A percentile compares a stretch with the other conserved stretches of the same genome.
Evolutionary conservation across 768 basidiomycete species (phyloP).

Genomic region (Lactifluus rugatus): DNA sequence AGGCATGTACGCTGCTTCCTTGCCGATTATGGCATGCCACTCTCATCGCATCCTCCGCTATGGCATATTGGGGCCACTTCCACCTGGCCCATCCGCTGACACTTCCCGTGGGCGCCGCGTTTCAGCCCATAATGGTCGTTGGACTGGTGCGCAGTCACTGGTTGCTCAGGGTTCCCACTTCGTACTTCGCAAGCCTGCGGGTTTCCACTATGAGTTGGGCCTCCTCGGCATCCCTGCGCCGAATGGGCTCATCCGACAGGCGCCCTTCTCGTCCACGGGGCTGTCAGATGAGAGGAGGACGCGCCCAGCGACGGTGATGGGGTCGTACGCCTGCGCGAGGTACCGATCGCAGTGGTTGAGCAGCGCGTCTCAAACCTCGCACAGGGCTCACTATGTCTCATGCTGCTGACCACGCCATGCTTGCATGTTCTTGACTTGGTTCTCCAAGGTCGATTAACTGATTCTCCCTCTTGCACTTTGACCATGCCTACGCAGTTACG

Average conservation of each 20-base stretch:
- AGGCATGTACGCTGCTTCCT: constrained; percentile 65
- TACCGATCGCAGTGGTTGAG: constrained; percentile 73
- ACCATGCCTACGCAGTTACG: neutral
- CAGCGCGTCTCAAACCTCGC: constrained; percentile 89
- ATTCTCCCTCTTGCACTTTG: constrained; percentile 26
- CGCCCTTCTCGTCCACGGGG: constrained; percentile 73
- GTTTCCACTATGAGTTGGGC: constrained; percentile 81
- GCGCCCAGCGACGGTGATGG: constrained; percentile 27
- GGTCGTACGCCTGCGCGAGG: constrained; percentile 30
- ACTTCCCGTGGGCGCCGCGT: constrained; percentile 59
- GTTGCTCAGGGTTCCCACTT: constrained; percentile 89
- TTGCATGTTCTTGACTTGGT: constrained; percentile 71
- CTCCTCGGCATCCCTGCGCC: constrained; percentile 82
- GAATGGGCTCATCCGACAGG: constrained; percentile 77
- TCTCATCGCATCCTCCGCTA: constrained; percentile 65
- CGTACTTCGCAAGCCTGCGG: constrained; percentile 83
- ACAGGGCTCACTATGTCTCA: constrained; percentile 70
- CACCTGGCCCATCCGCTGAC: constrained; percentile 49
- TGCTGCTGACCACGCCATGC: constrained; percentile 75
- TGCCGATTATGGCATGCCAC: constrained; percentile 87
- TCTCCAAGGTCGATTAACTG: constrained; percentile 37
- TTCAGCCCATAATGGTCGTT: constrained; percentile 41
- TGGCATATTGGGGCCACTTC: constrained; percentile 85
- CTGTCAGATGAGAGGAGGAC: constrained; percentile 28
- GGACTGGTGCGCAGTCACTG: constrained; percentile 45